phyloP scores from a whole-genome alignment of 2,329 filamentous ascomycete genomes.

The Hortaea werneckii region DNA sequence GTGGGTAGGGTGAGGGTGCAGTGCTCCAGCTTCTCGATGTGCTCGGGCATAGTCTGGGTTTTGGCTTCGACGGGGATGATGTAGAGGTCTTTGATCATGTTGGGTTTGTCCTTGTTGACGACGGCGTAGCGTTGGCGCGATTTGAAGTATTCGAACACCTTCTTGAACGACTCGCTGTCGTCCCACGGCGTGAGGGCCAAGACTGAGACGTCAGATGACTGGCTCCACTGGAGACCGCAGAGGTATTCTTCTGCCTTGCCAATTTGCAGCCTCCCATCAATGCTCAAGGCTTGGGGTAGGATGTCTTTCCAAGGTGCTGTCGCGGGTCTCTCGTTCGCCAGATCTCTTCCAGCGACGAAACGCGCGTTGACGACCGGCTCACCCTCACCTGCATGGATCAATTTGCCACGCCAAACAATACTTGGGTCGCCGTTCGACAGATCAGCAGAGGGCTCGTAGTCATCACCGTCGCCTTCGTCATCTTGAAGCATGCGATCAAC shows the following conservation, averaged over 20 bases:
- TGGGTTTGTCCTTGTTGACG: slow-evolving; percentile 50
- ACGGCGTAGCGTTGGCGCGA: slow-evolving; percentile 78
- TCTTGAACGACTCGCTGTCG: slow-evolving; percentile 54
- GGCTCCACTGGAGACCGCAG: slow-evolving; percentile 72
- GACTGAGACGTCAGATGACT: slow-evolving; percentile 73
- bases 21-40: slow-evolving; percentile 78
- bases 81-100: slow-evolving; percentile 78
- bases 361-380: slow-evolving; percentile 56
- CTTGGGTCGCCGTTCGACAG: slow-evolving; percentile 50
- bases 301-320: slow-evolving; percentile 64
- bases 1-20: slow-evolving; percentile 61
- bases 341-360: slow-evolving; percentile 74
- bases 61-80: slow-evolving; percentile 75
- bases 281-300: slow-evolving; percentile 58
- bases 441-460: slow-evolving; percentile 72
- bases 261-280: slow-evolving; percentile 72
- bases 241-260: slow-evolving; percentile 84
- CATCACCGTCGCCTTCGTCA: slow-evolving; percentile 59
- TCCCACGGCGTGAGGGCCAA: slow-evolving; percentile 58
- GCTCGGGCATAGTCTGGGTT: slow-evolving; percentile 62
- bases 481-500: slow-evolving; percentile 81
- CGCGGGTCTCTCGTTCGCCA: slow-evolving; percentile 37
- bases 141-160: slow-evolving; percentile 79
- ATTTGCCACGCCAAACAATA: slow-evolving; percentile 66
- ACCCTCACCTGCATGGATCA: slow-evolving; percentile 37